Evolutionary conservation across 768 basidiomycete species (phyloP).

Genomic region (Gelatoporia subvermispora): DNA sequence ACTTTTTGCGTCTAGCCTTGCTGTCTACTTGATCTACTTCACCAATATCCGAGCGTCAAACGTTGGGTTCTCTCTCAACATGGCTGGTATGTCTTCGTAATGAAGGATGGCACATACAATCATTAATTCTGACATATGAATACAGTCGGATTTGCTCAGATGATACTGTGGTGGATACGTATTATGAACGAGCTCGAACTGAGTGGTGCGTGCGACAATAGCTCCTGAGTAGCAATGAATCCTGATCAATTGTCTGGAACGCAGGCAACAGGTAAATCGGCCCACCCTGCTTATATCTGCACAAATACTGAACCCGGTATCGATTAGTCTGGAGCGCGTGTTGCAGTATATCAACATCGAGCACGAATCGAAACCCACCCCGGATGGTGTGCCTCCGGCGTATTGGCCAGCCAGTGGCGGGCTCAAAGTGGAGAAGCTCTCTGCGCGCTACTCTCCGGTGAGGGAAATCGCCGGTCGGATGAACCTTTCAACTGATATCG

Average conservation of each 20-base stretch:
- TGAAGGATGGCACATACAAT: too few relatives aligned
- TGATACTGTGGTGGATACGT: too few relatives aligned
- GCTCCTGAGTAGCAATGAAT: too few relatives aligned
- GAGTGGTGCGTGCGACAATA: too few relatives aligned
- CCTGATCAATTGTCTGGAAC: not conserved
- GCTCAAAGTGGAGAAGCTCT: conserved; percentile 46
- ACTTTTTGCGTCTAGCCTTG: conserved; percentile 44
- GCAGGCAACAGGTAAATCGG: conserved; percentile 24
- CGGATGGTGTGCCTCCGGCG: conserved; percentile 46
- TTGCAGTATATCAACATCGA: conserved; percentile 51
- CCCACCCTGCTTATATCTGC: not conserved
- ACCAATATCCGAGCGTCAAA: conserved; percentile 35
- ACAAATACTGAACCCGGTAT: not conserved
- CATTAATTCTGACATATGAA: too few relatives aligned
- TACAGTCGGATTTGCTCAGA: too few relatives aligned
- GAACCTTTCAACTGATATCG: too few relatives aligned
- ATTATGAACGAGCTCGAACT: too few relatives aligned
- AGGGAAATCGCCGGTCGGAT: conserved; percentile 34
- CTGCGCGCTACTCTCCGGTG: too few relatives aligned
- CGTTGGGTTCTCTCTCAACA: conserved; percentile 35
- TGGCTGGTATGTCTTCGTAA: too few relatives aligned
- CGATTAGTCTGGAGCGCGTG: conserved; percentile 43
- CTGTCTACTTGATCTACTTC: conserved; percentile 48
- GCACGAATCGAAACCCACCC: conserved; percentile 41
- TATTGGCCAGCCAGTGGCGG: conserved; percentile 60